phyloP scores from a whole-genome alignment of 345 rosid genomes.

The Hibiscus trionum region DNA sequence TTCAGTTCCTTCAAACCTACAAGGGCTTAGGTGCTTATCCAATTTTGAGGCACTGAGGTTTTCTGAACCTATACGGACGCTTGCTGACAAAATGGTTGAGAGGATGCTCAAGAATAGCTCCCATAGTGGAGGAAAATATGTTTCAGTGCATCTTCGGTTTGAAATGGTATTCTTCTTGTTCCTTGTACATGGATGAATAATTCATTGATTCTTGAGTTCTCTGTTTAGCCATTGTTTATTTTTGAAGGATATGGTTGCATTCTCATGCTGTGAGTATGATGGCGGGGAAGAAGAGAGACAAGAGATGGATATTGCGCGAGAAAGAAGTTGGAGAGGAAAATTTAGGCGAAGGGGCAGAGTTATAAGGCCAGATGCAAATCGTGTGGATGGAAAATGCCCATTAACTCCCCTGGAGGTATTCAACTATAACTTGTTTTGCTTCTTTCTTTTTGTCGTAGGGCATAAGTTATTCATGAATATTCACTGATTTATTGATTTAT shows the following conservation, averaged over 20 bases:
- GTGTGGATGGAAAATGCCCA: constrained; percentile 91
- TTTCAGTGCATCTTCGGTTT: constrained; percentile 94
- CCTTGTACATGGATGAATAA: constrained; percentile 1
- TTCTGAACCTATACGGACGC: constrained; percentile 67
- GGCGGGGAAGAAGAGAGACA: constrained; percentile 82
- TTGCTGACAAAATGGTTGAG: constrained; percentile 87
- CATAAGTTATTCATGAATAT: not conserved
- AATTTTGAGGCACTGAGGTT: constrained; percentile 82
- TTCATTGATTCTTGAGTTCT: constrained; percentile 2
- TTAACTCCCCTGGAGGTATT: constrained; percentile 85
- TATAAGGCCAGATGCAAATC: constrained; percentile 79
- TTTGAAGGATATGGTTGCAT: constrained; percentile 93
- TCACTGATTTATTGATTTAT: constrained; percentile 17
- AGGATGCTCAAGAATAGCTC: constrained; percentile 67
- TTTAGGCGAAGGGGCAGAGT: constrained; percentile 84
- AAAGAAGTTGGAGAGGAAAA: constrained; percentile 95
- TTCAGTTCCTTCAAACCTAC: constrained; percentile 68
- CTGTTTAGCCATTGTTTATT: not conserved
- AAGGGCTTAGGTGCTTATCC: constrained; percentile 80
- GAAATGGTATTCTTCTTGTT: constrained; percentile 51
- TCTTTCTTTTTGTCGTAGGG: not conserved
- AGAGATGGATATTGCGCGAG: constrained; percentile 90
- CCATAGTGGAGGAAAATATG: constrained; percentile 63
- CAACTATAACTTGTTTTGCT: not conserved
- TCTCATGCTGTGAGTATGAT: constrained; percentile 97